A percentile compares a stretch with the other conserved stretches of the same genome.
Evolutionary conservation across 306 rosid genomes (phyloP).

Genomic region (Quercus cerris): DNA sequence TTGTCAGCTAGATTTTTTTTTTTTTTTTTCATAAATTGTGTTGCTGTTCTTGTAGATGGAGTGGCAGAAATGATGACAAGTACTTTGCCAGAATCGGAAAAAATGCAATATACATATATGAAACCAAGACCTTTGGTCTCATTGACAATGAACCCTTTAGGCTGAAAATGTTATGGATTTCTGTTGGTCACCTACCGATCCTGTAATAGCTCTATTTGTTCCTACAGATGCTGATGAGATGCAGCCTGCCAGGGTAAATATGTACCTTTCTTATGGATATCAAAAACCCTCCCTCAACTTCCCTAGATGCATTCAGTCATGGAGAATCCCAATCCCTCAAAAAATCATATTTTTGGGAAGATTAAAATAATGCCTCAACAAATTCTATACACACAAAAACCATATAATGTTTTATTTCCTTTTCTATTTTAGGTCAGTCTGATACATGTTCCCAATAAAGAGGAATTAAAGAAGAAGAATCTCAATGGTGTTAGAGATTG

Average conservation of each 20-base stretch:
- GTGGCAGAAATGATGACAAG: conserved; percentile 34
- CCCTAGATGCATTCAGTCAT: too few relatives aligned
- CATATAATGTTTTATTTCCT: not conserved
- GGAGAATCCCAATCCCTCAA: too few relatives aligned
- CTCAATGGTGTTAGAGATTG: conserved; percentile 85
- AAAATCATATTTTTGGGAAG: not conserved
- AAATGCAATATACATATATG: conserved; percentile 40
- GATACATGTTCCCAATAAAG: conserved; percentile 38
- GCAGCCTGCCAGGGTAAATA: conserved; percentile 55
- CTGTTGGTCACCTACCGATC: conserved; percentile 51
- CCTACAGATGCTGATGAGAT: conserved; percentile 54
- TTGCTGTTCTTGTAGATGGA: conserved; percentile 33
- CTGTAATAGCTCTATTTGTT: conserved; percentile 43
- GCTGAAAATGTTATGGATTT: conserved; percentile 52
- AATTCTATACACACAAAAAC: not conserved
- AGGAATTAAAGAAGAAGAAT: conserved; percentile 33
- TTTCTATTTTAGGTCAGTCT: conserved; percentile 37
- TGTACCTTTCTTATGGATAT: not conserved
- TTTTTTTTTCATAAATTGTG: not conserved
- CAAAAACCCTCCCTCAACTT: not conserved
- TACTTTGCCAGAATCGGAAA: conserved; percentile 24
- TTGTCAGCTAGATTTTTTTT: not conserved
- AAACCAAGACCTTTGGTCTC: conserved; percentile 47
- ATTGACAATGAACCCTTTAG: conserved; percentile 38
- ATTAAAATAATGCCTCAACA: not conserved